A percentile compares a stretch with the other conserved stretches of the same genome.
phyloP scores from a whole-genome alignment of 2,329 filamentous ascomycete genomes.

The Beauveria caledonica region DNA sequence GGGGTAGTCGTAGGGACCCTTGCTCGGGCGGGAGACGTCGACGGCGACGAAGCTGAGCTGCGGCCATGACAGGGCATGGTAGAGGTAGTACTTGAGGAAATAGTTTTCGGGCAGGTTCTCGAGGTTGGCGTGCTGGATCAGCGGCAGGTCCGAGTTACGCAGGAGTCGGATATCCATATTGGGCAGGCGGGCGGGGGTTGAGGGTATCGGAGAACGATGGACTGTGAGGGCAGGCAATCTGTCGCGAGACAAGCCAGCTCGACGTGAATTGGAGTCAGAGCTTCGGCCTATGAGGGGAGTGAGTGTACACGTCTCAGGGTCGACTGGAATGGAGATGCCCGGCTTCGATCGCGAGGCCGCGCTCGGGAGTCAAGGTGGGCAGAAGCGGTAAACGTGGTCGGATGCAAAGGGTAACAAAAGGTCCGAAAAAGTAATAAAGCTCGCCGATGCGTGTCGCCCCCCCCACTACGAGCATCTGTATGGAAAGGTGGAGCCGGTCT shows the following conservation, averaged over 20 bases:
- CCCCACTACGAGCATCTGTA: not conserved
- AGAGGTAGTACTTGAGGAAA: slow-evolving; percentile 99
- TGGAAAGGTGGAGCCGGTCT: slow-evolving; percentile 51
- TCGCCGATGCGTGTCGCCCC: not conserved
- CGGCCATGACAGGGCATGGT: slow-evolving; percentile 96
- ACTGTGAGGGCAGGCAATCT: not conserved
- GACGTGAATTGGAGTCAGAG: not conserved
- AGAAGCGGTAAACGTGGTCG: not conserved
- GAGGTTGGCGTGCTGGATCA: slow-evolving; percentile 96
- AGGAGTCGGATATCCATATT: slow-evolving; percentile 87
- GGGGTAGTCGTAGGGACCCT: slow-evolving; percentile 77
- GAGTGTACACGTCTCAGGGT: no score
- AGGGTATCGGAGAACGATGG: not conserved
- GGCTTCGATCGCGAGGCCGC: not conserved
- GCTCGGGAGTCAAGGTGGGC: not conserved
- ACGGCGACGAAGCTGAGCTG: slow-evolving; percentile 96
- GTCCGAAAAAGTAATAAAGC: not conserved
- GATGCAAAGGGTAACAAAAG: not conserved
- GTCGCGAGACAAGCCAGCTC: not conserved
- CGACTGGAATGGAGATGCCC: not conserved
- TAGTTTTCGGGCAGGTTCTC: slow-evolving; percentile 99
- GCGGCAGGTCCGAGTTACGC: slow-evolving; percentile 72
- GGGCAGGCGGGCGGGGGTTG: not conserved
- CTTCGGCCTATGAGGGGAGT: not conserved
- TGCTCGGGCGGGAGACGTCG: slow-evolving; percentile 72